Evolutionary conservation across 164 flowering plant species (phyloP).

Genomic region (Berberis thunbergii): DNA sequence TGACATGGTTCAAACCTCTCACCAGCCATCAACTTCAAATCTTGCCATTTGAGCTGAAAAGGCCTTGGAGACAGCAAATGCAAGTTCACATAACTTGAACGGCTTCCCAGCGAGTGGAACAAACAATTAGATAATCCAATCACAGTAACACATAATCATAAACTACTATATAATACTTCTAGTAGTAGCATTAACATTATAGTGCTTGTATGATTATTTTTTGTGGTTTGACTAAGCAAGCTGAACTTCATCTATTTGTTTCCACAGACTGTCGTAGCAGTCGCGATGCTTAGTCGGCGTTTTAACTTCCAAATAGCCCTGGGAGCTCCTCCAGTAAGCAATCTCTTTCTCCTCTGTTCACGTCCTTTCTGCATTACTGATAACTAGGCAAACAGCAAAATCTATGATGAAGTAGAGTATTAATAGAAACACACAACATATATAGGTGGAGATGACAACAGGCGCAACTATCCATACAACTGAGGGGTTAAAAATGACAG

Average conservation of each 20-base stretch:
- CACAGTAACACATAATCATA: too few species aligned
- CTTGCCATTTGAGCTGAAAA: too few species aligned
- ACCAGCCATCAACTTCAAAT: too few species aligned
- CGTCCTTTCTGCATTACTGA: slow-evolving; percentile 3
- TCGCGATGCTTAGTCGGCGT: slow-evolving; percentile 79
- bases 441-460: slow-evolving; percentile 83
- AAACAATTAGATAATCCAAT: too few species aligned
- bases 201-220: neutral
- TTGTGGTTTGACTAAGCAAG: neutral
- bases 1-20: too few species aligned
- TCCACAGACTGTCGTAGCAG: slow-evolving; percentile 68
- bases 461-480: slow-evolving; percentile 98
- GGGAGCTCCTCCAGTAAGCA: slow-evolving; percentile 84
- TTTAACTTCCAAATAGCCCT: slow-evolving; percentile 80
- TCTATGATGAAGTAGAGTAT: neutral
- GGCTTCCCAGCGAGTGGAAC: too few species aligned
- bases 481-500: slow-evolving; percentile 79
- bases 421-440: neutral
- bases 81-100: too few species aligned
- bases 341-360: neutral
- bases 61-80: too few species aligned
- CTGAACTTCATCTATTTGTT: neutral
- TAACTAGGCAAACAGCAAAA: neutral
- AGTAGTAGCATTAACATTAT: too few species aligned
- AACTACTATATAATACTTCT: too few species aligned